Percentiles rank a stretch among this genome's conserved stretches.
Conservation (phyloP, 1,139 yeast genomes). For the Torulaspora globosa region DNA sequence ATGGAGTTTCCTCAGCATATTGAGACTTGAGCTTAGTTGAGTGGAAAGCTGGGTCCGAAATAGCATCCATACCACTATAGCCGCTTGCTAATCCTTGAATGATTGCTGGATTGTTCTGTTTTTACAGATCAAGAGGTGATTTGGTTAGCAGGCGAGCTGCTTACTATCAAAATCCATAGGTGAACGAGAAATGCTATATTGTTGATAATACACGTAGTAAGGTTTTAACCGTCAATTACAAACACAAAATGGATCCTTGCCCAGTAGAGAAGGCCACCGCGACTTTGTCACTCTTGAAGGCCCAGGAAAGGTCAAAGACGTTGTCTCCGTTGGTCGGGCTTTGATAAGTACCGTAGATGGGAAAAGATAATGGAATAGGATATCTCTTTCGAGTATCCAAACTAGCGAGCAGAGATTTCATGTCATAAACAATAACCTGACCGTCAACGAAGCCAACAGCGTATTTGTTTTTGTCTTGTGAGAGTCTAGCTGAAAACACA, state of each 20-base stretch:
- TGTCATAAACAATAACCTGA: slow-evolving; percentile 32
- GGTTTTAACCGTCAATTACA: slow-evolving; percentile 4
- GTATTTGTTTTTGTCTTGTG: slow-evolving; percentile 47
- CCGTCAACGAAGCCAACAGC: slow-evolving; percentile 68
- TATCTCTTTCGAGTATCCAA: slow-evolving; percentile 3
- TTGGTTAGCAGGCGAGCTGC: neutral
- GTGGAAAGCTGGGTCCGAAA: slow-evolving; percentile 62
- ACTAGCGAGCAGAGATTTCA: slow-evolving; percentile 11
- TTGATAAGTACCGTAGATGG: slow-evolving; percentile 15
- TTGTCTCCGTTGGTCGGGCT: slow-evolving; percentile 19
- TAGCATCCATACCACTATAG: slow-evolving; percentile 60
- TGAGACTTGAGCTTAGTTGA: slow-evolving; percentile 24
- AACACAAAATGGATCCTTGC: slow-evolving; percentile 16
- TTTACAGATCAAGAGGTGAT: neutral
- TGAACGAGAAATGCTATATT: neutral
- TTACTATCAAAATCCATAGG: neutral
- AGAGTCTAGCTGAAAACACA: slow-evolving; percentile 50
- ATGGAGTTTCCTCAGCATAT: slow-evolving; percentile 64
- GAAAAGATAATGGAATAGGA: slow-evolving; percentile 12
- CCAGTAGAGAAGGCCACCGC: slow-evolving; percentile 18
- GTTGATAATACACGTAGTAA: slow-evolving; percentile 5
- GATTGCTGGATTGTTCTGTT: neutral
- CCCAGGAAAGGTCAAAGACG: slow-evolving; percentile 22
- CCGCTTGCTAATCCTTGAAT: neutral
- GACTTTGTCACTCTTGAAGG: slow-evolving; percentile 11